Evolutionary conservation across 768 basidiomycete species (phyloP), one percentile per base, ranked within the genome.

Genomic region (Pluteus cervinus): DNA sequence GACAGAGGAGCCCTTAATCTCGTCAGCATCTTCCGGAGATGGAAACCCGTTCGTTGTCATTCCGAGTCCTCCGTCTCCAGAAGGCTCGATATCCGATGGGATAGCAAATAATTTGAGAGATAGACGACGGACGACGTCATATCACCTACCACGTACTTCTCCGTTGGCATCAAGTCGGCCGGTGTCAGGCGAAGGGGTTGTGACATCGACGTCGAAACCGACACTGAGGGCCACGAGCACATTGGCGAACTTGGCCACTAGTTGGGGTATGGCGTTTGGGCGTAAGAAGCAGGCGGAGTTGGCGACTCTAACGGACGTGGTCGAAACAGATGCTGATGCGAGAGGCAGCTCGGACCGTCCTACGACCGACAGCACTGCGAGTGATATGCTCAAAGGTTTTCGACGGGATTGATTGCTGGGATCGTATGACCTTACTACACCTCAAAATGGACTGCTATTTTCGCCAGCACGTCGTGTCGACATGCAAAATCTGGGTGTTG

Each of bases 251-350:
- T 59, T 81, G 33, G 79, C 79, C 4, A 78, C 65, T 33, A 82
- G 71, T 54, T 82, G 75, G 76, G 80, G 79, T 1, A 71, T 76
- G 37, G 58, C 76, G 2, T 81, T 84, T 51, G 77, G 78, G 21
- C 65, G 76, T 35, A 74, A 67, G 55, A 79, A 71, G 53, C 66
- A 62, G 44, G 20, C 47, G 3, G 61, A 60, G 14, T 24, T 54
- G 12, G 50, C 46, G 10, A 50, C 47, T 29, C 41, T 56, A 14
- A 42, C 57, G 23, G 45, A 51, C 9, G 45, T 50, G 43, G 56
- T 48, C 15, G 58, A 62, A 48, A 45, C 58, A n/a, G 51, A 57
- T 15, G 57, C 44, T 14, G 55, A 55, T 41, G 47, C 39, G 34
- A 41, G 42, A 33, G 33, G 38, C 33, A 39, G 42, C 6, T 12